phyloP scores from a whole-genome alignment of 2,329 filamentous ascomycete genomes.

The Aspergillus novofumigatus region DNA sequence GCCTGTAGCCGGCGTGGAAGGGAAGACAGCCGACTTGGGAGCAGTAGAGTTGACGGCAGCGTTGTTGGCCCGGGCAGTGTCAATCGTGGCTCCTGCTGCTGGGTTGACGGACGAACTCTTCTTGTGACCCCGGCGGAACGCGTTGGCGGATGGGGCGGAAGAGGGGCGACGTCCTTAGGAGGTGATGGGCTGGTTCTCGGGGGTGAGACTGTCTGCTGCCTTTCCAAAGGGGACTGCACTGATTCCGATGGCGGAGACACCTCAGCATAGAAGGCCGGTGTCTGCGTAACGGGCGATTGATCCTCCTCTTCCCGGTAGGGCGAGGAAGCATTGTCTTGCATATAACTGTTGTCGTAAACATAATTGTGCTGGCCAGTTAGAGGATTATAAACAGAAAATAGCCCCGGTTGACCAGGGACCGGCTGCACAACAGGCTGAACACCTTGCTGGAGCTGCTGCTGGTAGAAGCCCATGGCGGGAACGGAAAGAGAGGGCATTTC shows the following conservation, averaged over 20 bases:
- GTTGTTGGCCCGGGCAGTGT: constrained; percentile 51
- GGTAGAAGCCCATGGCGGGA: constrained; percentile 56
- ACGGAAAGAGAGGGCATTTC: constrained; percentile 50
- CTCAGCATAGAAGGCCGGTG: constrained; percentile 67
- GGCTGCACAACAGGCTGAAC: constrained; percentile 62
- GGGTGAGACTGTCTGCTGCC: constrained; percentile 63
- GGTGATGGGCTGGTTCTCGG: constrained; percentile 64
- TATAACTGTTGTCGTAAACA: constrained; percentile 65
- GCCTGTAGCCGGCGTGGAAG: constrained; percentile 73
- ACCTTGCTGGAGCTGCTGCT: constrained; percentile 63
- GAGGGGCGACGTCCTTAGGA: constrained; percentile 63
- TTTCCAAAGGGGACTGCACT: constrained; percentile 50
- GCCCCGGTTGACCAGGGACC: constrained; percentile 65
- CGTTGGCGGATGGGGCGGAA: constrained; percentile 87
- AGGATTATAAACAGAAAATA: constrained; percentile 81
- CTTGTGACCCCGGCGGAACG: constrained; percentile 90
- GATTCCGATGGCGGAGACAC: constrained; percentile 73
- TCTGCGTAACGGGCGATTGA: constrained; percentile 51
- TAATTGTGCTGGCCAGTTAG: constrained; percentile 79
- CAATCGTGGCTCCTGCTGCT: constrained; percentile 42
- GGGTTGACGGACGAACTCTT: constrained; percentile 73
- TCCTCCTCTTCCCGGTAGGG: constrained; percentile 32
- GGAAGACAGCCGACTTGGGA: constrained; percentile 76
- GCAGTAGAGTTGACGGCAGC: constrained; percentile 49
- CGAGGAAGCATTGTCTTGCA: constrained; percentile 40